Conservation (phyloP, 345 rosid genomes). For the thale cress (Arabidopsis thaliana) region DNA sequence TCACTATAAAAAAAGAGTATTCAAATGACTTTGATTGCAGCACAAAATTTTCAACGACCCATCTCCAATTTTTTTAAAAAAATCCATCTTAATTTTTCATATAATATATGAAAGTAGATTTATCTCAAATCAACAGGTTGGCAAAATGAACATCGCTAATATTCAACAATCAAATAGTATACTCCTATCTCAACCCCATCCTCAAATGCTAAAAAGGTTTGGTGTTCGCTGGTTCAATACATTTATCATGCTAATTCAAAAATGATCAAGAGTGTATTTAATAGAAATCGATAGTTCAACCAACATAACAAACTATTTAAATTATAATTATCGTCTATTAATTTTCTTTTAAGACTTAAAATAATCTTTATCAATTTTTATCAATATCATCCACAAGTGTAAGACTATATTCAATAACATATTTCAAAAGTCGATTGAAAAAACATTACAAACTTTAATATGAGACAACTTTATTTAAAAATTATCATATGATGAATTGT, state of each 20-base stretch:
- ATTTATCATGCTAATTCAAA: not conserved
- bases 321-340: slow-evolving; percentile 19
- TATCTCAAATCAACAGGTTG: slow-evolving; percentile 39
- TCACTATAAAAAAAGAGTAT: too few species aligned
- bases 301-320: slow-evolving; percentile 14
- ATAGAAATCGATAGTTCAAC: slow-evolving; percentile 16
- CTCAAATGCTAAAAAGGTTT: slow-evolving; percentile 16
- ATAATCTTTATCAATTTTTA: not conserved
- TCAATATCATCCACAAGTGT: slow-evolving; percentile 12
- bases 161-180: slow-evolving; percentile 32
- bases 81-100: not conserved
- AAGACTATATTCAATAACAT: not conserved
- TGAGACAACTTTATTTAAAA: slow-evolving; percentile 15
- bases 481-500: not conserved
- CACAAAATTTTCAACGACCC: not conserved
- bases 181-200: not conserved
- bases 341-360: not conserved
- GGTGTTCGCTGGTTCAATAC: not conserved
- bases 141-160: slow-evolving; percentile 18
- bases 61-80: slow-evolving; percentile 9
- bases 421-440: not conserved
- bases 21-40: too few species aligned
- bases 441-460: slow-evolving; percentile 15
- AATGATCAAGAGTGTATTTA: not conserved
- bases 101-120: slow-evolving; percentile 13